Evolutionary conservation across 305 asterid genomes (phyloP).

Genomic region (Vinca major): DNA sequence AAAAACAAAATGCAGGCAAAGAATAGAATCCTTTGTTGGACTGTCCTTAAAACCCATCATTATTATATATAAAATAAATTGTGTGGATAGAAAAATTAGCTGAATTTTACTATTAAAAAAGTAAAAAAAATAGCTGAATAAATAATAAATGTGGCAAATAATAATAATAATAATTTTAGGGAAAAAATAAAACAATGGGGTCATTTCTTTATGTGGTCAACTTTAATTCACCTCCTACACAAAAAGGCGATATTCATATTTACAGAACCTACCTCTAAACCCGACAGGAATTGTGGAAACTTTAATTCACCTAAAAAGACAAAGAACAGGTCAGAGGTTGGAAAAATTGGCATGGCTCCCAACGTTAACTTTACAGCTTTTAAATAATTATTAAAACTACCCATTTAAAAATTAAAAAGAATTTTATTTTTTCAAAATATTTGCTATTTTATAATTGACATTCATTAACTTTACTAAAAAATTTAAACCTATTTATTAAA

Average conservation of each 20-base stretch:
- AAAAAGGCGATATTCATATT: no score
- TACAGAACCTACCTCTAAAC: no score
- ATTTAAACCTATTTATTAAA: slow-evolving; percentile 40
- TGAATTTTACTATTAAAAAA: no score
- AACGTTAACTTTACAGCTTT: slow-evolving; percentile 75
- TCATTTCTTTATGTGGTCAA: slow-evolving; percentile 30
- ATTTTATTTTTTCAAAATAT: slow-evolving; percentile 23
- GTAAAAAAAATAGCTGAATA: neutral
- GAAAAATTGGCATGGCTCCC: slow-evolving; percentile 44
- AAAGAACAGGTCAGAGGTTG: slow-evolving; percentile 70
- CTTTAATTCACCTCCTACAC: slow-evolving; percentile 54
- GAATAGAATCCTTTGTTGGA: no score
- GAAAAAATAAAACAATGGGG: slow-evolving; percentile 21
- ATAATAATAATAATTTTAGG: slow-evolving; percentile 32
- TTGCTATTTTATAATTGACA: slow-evolving; percentile 18
- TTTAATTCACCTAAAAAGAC: slow-evolving; percentile 61
- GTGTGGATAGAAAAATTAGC: no score
- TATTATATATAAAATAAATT: no score
- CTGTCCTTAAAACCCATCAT: no score
- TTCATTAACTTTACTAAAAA: slow-evolving; percentile 34
- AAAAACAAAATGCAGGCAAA: neutral
- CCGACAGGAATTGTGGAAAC: no score
- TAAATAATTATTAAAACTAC: slow-evolving; percentile 25
- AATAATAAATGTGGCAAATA: slow-evolving; percentile 15
- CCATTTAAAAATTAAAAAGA: slow-evolving; percentile 19